phyloP scores from a whole-genome alignment of 345 rosid species.

The Salix brachista region DNA sequence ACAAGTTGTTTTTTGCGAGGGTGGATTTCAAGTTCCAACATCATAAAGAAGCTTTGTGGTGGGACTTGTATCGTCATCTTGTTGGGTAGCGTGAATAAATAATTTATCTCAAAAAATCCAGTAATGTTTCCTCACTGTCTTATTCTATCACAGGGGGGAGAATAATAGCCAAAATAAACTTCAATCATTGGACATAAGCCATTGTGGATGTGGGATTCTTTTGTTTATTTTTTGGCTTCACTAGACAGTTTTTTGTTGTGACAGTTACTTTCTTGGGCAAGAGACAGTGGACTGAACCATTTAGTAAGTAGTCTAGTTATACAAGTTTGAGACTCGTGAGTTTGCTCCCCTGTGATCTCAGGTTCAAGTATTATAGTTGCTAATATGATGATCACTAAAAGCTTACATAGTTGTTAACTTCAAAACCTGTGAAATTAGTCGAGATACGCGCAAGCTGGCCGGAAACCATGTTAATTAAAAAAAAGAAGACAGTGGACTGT shows the following conservation, averaged over 20 bases:
- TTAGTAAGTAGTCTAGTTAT: no score
- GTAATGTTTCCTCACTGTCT: not conserved
- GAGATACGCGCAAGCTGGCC: no score
- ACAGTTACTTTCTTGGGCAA: not conserved
- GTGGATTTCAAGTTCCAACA: not conserved
- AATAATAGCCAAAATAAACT: not conserved
- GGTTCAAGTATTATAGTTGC: fast-evolving
- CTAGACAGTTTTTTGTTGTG: not conserved
- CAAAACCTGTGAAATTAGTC: fast-evolving
- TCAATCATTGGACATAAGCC: not conserved
- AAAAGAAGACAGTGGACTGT: not conserved
- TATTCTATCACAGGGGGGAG: not conserved
- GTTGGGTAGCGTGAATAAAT: not conserved
- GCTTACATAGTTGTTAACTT: no score
- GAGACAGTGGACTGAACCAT: not conserved
- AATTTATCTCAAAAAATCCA: not conserved
- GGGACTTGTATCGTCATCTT: not conserved
- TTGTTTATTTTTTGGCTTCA: not conserved
- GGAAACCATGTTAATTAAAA: no score
- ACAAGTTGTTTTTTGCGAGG: not conserved
- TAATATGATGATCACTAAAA: no score
- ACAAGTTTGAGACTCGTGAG: no score
- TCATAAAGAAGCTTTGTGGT: not conserved
- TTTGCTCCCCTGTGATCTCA: no score
- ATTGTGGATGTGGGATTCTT: not conserved